phyloP scores from a whole-genome alignment of 805 yeast genomes.

The Candida silvicultrix region DNA sequence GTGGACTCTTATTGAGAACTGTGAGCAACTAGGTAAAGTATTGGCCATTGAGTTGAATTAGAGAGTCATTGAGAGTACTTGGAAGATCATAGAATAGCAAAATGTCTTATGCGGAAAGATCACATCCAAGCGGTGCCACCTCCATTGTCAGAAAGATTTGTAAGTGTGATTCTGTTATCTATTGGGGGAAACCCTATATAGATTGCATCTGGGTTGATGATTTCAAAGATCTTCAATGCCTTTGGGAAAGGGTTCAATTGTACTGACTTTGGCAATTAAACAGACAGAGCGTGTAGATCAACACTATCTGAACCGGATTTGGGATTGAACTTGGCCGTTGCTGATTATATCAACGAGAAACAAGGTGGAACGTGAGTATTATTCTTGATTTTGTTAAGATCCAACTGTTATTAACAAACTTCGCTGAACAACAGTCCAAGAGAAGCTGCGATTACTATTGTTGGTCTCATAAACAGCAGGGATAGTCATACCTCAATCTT shows the following conservation, averaged over 20 bases:
- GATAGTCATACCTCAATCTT: conserved; percentile 80
- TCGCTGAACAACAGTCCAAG: conserved; percentile 44
- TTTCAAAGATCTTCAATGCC: not conserved
- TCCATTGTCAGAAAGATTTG: conserved; percentile 37
- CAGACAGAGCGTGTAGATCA: conserved; percentile 83
- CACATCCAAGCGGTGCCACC: conserved; percentile 15
- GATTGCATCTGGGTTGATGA: not conserved
- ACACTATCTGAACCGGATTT: conserved; percentile 81
- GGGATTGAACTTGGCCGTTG: conserved; percentile 83
- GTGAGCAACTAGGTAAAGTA: not conserved
- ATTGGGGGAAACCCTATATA: too few species aligned
- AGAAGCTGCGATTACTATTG: conserved; percentile 87
- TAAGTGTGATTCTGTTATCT: conserved; percentile 7
- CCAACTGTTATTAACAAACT: not conserved
- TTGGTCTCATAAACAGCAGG: conserved; percentile 71
- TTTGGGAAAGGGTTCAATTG: not conserved
- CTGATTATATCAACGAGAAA: conserved; percentile 88
- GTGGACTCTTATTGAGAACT: not conserved
- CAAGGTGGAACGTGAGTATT: conserved; percentile 58
- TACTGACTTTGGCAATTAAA: not conserved
- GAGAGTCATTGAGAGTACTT: not conserved
- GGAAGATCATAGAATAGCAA: not conserved
- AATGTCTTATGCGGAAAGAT: conserved; percentile 15
- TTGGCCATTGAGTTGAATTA: too few species aligned
- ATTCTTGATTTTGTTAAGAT: too few species aligned